Conservation (phyloP, 306 rosid genomes). For the Carpinus fangiana region DNA sequence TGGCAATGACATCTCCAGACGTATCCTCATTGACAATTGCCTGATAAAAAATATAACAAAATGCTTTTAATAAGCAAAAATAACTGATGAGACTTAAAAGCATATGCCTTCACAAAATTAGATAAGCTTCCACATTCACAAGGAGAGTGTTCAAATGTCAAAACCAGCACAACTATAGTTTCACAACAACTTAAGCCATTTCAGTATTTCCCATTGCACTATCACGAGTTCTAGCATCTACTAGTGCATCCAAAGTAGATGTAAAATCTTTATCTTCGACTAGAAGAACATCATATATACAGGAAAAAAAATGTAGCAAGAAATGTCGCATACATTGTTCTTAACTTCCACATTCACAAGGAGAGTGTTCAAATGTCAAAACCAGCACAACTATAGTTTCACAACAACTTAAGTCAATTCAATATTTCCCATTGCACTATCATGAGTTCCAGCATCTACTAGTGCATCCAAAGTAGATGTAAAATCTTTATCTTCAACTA, state of each 20-base stretch:
- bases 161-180: background rate
- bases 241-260: background rate
- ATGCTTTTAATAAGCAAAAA: constrained; percentile 2
- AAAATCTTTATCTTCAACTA: background rate
- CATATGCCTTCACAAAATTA: background rate
- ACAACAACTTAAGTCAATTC: too few relatives aligned
- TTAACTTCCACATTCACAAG: constrained; percentile 28
- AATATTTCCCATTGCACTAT: too few relatives aligned
- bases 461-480: background rate
- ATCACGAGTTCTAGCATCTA: background rate
- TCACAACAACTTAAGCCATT: background rate
- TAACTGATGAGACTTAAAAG: background rate
- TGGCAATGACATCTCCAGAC: constrained; percentile 92
- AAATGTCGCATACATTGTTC: constrained; percentile 68
- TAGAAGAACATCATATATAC: background rate
- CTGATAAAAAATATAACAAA: constrained; percentile 42
- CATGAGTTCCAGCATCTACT: background rate
- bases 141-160: background rate
- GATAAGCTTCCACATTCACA: background rate
- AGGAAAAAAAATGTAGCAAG: background rate
- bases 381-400: too few relatives aligned
- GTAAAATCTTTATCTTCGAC: background rate
- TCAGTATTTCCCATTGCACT: background rate
- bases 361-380: too few relatives aligned
- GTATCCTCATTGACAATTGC: constrained; percentile 97